Percentiles rank a stretch among this genome's conserved stretches.
Evolutionary conservation across 2,329 filamentous ascomycete species (phyloP).

Genomic region (Colletotrichum sp.): DNA sequence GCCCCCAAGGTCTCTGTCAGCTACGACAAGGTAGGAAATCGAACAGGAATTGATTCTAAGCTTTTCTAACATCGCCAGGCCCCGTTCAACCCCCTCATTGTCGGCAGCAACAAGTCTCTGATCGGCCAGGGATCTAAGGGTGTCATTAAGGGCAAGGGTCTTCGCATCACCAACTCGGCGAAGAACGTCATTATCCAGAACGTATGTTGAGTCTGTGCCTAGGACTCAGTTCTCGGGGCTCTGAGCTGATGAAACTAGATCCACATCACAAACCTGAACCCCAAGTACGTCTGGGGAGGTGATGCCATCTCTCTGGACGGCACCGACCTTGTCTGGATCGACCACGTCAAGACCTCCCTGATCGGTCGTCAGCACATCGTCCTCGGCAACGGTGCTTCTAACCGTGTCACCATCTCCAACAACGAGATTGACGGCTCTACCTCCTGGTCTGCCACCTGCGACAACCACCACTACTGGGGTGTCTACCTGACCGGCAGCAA

Average conservation of each 20-base stretch:
- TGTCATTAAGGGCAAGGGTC: conserved; percentile 63
- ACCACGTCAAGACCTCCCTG: conserved; percentile 60
- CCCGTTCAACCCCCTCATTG: conserved; percentile 52
- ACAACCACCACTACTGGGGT: conserved; percentile 65
- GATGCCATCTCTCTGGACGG: conserved; percentile 60
- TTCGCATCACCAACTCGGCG: conserved; percentile 50
- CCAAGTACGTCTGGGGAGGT: conserved; percentile 64
- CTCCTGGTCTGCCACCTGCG: conserved; percentile 61
- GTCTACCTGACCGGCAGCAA: conserved; percentile 61
- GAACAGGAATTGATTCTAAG: background rate
- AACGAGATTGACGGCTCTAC: conserved; percentile 61
- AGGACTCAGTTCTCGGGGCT: no score
- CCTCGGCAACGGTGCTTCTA: conserved; percentile 56
- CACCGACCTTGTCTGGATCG: conserved; percentile 53
- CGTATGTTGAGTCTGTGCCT: background rate
- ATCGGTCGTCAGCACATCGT: conserved; percentile 67
- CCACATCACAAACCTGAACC: conserved; percentile 60
- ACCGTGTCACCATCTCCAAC: conserved; percentile 66
- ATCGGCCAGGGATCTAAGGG: conserved; percentile 57
- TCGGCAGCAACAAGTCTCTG: conserved; percentile 60
- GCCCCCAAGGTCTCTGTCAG: conserved; percentile 50
- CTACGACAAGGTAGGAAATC: conserved; percentile 41
- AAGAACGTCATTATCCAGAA: conserved; percentile 66
- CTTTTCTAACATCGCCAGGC: conserved; percentile 34
- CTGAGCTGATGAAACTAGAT: background rate